Percentiles rank a stretch among this genome's conserved stretches.
These are phyloP conservation scores for Suillus fuscotomentosus DNA, from an alignment of 768 basidiomycete species.

Conservation along the genomic window DNA sequence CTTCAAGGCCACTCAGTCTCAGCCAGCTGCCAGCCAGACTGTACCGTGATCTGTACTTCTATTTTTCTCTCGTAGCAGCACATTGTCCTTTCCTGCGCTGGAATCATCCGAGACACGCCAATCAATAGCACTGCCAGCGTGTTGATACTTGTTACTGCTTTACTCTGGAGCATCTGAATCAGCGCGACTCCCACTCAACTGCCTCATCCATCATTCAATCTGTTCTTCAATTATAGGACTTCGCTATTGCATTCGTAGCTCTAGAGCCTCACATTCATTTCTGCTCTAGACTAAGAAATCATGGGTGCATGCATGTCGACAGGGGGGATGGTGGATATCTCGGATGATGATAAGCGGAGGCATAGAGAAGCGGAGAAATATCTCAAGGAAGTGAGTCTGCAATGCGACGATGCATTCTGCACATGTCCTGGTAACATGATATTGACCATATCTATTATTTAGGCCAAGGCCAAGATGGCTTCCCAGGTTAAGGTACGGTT, in stretches of 20 bases:
- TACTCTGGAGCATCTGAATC: neutral
- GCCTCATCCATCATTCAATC: constrained; percentile 7
- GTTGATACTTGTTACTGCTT: constrained; percentile 9
- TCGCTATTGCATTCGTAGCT: constrained; percentile 17
- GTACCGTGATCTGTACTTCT: neutral
- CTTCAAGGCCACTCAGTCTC: neutral
- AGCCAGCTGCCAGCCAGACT: neutral
- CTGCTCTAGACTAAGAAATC: constrained; percentile 9
- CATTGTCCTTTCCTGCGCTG: neutral
- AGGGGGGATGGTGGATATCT: constrained; percentile 48
- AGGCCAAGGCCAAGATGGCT: constrained; percentile 76
- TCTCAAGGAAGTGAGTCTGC: constrained; percentile 62
- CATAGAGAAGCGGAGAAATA: constrained; percentile 76
- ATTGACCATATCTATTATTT: constrained; percentile 3
- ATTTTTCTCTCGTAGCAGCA: neutral
- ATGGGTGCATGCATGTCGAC: constrained; percentile 87
- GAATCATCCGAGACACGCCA: neutral
- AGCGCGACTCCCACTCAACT: constrained; percentile 3
- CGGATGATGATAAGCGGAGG: constrained; percentile 64
- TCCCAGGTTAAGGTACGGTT: constrained; percentile 69
- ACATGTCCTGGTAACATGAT: constrained; percentile 7
- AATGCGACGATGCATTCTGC: neutral
- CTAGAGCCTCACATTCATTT: constrained; percentile 2
- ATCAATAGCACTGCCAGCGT: neutral
- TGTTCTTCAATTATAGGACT: neutral